These are phyloP conservation scores for Quercus phellos DNA, from an alignment of 331 rosid species.

Conservation along the genomic window DNA sequence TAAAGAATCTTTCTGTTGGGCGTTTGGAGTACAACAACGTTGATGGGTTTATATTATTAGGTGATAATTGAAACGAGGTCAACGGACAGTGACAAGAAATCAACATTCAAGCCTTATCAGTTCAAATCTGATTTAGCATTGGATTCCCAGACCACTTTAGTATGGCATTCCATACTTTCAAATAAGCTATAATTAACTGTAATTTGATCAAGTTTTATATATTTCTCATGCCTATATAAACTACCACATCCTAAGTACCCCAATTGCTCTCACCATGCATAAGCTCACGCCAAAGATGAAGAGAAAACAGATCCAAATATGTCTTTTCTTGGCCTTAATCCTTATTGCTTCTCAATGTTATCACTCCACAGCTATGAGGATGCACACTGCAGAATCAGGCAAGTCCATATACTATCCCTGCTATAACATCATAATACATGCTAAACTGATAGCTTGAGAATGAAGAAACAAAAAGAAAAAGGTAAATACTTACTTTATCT, in stretches of 20 bases:
- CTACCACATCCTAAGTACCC: not conserved
- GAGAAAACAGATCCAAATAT: not conserved
- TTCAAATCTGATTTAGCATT: conserved; percentile 13
- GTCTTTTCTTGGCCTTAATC: conserved; percentile 18
- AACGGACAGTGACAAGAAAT: conserved; percentile 21
- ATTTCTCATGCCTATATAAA: conserved; percentile 18
- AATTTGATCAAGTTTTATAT: not conserved
- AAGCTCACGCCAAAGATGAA: conserved; percentile 16
- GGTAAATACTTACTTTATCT: not conserved
- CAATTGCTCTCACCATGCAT: conserved; percentile 2
- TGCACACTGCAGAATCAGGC: conserved; percentile 20
- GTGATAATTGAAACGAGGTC: conserved; percentile 11
- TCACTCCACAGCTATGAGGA: conserved; percentile 6
- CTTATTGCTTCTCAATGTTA: conserved; percentile 16
- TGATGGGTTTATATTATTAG: not conserved
- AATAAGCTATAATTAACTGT: conserved; percentile 12
- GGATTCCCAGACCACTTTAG: conserved; percentile 37
- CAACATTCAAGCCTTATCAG: not conserved
- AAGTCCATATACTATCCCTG: not conserved
- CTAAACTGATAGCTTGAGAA: not conserved
- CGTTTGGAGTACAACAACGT: not conserved
- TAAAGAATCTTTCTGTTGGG: not conserved
- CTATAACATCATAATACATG: not conserved
- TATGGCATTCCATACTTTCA: conserved; percentile 15
- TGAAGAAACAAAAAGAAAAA: not conserved